These are phyloP conservation scores for Hirsutella rhossiliensis DNA, from an alignment of 2,329 filamentous ascomycete species.

Conservation along the genomic window DNA sequence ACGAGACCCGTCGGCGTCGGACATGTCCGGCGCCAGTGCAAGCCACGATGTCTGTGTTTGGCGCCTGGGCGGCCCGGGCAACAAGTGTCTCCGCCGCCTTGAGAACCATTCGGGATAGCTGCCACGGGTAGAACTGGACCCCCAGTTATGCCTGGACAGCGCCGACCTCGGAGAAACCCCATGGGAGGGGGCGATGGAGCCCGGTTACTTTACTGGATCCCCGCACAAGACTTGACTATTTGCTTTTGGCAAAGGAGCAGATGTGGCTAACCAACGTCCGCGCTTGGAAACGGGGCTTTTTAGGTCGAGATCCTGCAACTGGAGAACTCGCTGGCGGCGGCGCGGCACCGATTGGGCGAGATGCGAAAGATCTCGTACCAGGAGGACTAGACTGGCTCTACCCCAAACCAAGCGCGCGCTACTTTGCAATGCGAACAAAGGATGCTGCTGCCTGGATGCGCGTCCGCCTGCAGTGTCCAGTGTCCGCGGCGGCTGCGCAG, in stretches of 20 bases:
- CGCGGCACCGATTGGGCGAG: conserved; percentile 76
- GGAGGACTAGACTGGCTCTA: conserved; percentile 44
- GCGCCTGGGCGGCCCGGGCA: too few relatives aligned
- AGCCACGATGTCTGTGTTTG: background rate
- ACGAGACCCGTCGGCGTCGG: background rate
- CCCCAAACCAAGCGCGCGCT: background rate
- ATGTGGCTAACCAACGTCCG: background rate
- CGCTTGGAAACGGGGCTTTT: background rate
- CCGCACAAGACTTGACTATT: background rate
- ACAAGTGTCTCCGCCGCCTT: too few relatives aligned
- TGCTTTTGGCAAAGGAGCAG: background rate
- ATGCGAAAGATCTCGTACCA: conserved; percentile 97
- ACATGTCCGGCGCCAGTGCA: background rate
- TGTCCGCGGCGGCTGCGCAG: too few relatives aligned
- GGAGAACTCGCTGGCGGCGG: conserved; percentile 72
- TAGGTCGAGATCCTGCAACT: conserved; percentile 96
- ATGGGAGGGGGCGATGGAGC: background rate
- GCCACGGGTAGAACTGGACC: too few relatives aligned
- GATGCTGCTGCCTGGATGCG: too few relatives aligned
- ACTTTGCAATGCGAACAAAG: too few relatives aligned
- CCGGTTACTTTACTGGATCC: background rate
- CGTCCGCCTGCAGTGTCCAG: too few relatives aligned
- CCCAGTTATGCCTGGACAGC: too few relatives aligned
- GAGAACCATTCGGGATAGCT: too few relatives aligned
- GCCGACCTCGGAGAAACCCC: too few relatives aligned